Evolutionary conservation across 208 protist genomes (phyloP).

Genomic region (Blechomonas ayalai): DNA sequence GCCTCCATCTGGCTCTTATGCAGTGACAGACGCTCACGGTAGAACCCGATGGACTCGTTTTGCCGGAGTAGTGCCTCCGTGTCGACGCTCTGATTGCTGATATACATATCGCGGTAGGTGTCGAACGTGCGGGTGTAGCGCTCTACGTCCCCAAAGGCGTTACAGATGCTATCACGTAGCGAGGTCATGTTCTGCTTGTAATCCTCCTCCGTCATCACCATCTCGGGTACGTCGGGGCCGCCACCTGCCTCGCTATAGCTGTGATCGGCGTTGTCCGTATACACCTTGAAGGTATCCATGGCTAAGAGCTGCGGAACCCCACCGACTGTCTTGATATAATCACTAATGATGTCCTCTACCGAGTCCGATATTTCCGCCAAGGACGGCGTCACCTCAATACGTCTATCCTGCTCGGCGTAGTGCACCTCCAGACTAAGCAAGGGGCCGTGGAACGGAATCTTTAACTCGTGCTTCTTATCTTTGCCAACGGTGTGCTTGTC

Average conservation of each 20-base stretch:
- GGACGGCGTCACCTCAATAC: slow-evolving; percentile 67
- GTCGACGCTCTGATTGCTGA: slow-evolving; percentile 76
- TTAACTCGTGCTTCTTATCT: slow-evolving; percentile 15
- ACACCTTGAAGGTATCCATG: slow-evolving; percentile 89
- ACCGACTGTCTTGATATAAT: slow-evolving; percentile 87
- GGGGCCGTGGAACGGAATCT: slow-evolving; percentile 36
- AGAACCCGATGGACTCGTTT: slow-evolving; percentile 78
- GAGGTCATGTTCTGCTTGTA: slow-evolving; percentile 72
- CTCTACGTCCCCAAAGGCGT: slow-evolving; percentile 73
- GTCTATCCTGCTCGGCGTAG: slow-evolving; percentile 60
- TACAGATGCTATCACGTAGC: slow-evolving; percentile 63
- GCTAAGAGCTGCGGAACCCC: slow-evolving; percentile 73
- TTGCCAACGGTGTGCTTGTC: neutral
- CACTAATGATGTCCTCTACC: slow-evolving; percentile 82
- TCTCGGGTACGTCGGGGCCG: slow-evolving; percentile 85
- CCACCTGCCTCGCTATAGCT: slow-evolving; percentile 34
- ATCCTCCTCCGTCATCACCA: slow-evolving; percentile 83
- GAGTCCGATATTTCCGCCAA: slow-evolving; percentile 59
- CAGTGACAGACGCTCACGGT: slow-evolving; percentile 69
- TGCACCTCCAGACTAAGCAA: slow-evolving; percentile 76
- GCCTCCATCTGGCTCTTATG: slow-evolving; percentile 86
- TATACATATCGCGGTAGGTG: slow-evolving; percentile 82
- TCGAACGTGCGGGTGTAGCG: slow-evolving; percentile 79
- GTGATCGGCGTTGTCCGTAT: slow-evolving; percentile 73
- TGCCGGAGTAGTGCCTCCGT: slow-evolving; percentile 39